Evolutionary conservation across 2,329 filamentous ascomycete genomes (phyloP), one percentile per base, ranked within the genome.

Genomic region (Paraconiothyrium brasiliense): DNA sequence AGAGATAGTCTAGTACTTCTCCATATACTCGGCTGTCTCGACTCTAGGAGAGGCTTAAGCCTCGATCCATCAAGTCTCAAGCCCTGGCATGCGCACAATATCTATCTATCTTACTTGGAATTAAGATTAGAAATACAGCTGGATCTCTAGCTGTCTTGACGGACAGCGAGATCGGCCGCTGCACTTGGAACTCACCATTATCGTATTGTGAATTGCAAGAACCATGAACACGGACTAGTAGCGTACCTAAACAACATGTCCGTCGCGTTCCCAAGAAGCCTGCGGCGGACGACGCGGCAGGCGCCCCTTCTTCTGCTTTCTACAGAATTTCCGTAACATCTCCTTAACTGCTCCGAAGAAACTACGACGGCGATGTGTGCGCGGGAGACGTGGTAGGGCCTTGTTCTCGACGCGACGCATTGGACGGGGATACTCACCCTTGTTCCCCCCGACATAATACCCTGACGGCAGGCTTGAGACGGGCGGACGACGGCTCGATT

Each of bases 381-480:
- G 16, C 2, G 39, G 39, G 7, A 41, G 39, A 41, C 5, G 39
- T 16, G 39, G 39, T 6, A 46, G 20, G 7, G 20, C 6, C 10
- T 46, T 24, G 20, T 46, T 46, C 43, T 46, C 43, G n/a, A 46
- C 43, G n/a, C 35, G 35, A 2, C 50, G 50, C 50, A 54, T 54
- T 1, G 50, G 22, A 16, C 50, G 35, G 22, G 50, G 50, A 2
- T 30, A 22, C 22, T 10, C 7, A 13, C 24, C 24, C 11, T 54
- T 13, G 2, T 8, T 7, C 3, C 13, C 14, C 11, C 22, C 35
- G 14, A 9, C 22, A 22, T 43, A 30, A 16, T 30, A 43, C 13
- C 30, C 49, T 11, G 4, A 22, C 4, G 49, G 20, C 4, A 52
- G 49, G 8, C 34, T 20, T 14, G 49, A 13, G 49, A 16, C 16